Percentiles rank a stretch among this genome's conserved stretches.
phyloP scores from a whole-genome alignment of 2,329 filamentous ascomycete species.

The Claviceps arundinis region DNA sequence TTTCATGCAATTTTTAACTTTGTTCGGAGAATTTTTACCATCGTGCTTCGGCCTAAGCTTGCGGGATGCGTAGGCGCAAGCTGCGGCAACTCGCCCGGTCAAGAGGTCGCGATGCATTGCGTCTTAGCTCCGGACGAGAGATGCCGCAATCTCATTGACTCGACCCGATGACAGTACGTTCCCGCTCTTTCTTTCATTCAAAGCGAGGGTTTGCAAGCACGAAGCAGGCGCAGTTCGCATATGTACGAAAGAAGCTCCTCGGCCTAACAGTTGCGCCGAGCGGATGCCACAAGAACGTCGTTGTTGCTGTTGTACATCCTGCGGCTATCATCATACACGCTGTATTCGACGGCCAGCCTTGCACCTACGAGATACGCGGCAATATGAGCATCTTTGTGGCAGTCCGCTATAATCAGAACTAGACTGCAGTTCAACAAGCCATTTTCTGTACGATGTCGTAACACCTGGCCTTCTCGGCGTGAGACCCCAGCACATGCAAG shows the following conservation, averaged over 20 bases:
- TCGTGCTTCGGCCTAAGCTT: background rate
- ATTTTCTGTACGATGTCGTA: background rate
- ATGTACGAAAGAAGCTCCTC: background rate
- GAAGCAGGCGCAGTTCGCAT: background rate
- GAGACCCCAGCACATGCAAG: background rate
- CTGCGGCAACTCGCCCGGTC: background rate
- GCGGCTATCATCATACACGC: background rate
- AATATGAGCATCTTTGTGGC: background rate
- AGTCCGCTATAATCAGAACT: background rate
- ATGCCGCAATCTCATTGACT: background rate
- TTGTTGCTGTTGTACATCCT: background rate
- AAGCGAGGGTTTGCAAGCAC: background rate
- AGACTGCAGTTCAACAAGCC: background rate
- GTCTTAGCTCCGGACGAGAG: background rate
- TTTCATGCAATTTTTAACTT: background rate
- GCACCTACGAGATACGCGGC: background rate
- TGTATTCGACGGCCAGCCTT: background rate
- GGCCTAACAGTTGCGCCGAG: background rate
- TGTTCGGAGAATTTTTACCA: background rate
- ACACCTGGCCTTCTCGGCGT: background rate
- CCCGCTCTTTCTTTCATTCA: background rate
- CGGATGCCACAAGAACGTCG: background rate
- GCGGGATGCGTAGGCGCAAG: background rate
- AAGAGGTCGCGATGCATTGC: background rate
- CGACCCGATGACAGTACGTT: background rate